Conservation (phyloP, 1,284 basidiomycete species). For the Rhodotorula sp. region DNA sequence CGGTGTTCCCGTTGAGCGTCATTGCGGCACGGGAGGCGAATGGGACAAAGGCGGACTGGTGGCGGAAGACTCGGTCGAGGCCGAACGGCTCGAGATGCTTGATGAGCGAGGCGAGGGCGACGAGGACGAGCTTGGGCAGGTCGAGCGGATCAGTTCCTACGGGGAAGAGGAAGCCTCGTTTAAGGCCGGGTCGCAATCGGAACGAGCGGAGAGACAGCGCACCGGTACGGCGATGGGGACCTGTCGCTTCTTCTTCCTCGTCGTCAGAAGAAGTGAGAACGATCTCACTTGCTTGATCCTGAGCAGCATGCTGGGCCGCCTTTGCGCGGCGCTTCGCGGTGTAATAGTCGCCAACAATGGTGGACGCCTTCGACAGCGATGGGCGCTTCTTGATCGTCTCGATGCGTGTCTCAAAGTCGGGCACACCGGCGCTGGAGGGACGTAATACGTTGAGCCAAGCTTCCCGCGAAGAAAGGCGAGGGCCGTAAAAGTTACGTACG, state of each 20-base stretch:
- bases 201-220: not conserved
- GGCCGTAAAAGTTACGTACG: constrained; percentile 37
- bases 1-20: constrained; percentile 83
- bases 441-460: not conserved
- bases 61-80: constrained; percentile 70
- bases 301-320: not conserved
- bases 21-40: constrained; percentile 80
- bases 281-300: constrained; percentile 28
- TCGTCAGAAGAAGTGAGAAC: constrained; percentile 26
- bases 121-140: constrained; percentile 54
- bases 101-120: constrained; percentile 75
- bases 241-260: not conserved
- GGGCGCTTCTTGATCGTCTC: constrained; percentile 64
- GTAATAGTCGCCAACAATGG: constrained; percentile 70
- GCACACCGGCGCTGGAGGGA: constrained; percentile 11
- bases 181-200: too few species aligned
- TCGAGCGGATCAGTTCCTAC: constrained; percentile 15
- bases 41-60: constrained; percentile 63
- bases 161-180: not conserved
- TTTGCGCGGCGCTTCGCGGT: constrained; percentile 42
- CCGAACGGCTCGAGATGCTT: constrained; percentile 72
- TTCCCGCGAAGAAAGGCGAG: not conserved
- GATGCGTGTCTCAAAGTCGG: constrained; percentile 53
- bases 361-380: constrained; percentile 70
- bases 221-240: too few species aligned